A percentile compares a stretch with the other conserved stretches of the same genome.
Evolutionary conservation across 2,329 filamentous ascomycete species (phyloP).

Genomic region (Helotiales sp.): DNA sequence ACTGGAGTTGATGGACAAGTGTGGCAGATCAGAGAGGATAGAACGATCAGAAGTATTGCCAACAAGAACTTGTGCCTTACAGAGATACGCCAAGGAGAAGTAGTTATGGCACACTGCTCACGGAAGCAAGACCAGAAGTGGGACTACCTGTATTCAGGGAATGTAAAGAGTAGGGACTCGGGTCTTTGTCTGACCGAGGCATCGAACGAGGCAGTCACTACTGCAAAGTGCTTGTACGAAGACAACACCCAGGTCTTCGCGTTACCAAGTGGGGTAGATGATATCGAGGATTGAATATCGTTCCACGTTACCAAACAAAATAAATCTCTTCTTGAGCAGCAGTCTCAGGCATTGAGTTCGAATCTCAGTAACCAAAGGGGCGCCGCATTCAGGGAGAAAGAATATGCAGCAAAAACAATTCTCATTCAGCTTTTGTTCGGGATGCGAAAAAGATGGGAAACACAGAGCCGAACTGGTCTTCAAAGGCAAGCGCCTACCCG

Average conservation of each 20-base stretch:
- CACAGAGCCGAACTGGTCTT: no score
- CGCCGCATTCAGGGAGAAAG: no score
- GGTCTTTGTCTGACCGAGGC: constrained; percentile 42
- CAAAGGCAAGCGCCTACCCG: no score
- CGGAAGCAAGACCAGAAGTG: constrained; percentile 39
- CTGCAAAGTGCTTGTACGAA: constrained; percentile 38
- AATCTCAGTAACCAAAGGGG: no score
- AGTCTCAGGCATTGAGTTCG: no score
- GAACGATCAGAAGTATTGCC: constrained; percentile 41
- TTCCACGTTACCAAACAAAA: neutral
- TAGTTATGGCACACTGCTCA: constrained; percentile 36
- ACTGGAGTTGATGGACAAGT: constrained; percentile 42
- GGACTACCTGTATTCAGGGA: constrained; percentile 45
- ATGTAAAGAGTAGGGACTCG: constrained; percentile 39
- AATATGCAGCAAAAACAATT: no score
- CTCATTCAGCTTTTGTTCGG: no score
- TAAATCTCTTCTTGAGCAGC: no score
- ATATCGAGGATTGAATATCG: constrained; percentile 8
- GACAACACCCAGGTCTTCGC: constrained; percentile 47
- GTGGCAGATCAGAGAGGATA: constrained; percentile 40
- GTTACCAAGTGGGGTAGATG: constrained; percentile 44
- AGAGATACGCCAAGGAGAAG: constrained; percentile 34
- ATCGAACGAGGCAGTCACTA: constrained; percentile 26
- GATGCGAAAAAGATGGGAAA: no score
- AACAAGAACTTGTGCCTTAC: constrained; percentile 39